Conservation (phyloP, 192 early-diverging fungal genomes). For the Rhizophagus sp. region DNA sequence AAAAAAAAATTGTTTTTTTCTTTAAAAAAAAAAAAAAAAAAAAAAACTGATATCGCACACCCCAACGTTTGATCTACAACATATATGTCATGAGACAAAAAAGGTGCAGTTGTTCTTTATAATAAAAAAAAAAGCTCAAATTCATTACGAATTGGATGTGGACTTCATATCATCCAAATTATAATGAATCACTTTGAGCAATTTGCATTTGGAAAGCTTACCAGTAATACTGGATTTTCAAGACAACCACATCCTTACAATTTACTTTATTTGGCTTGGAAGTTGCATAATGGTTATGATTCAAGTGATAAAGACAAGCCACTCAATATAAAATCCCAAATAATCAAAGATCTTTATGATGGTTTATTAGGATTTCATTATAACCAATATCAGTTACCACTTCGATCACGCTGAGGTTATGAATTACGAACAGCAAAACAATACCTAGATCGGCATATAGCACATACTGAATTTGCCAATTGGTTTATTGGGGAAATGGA, state of each 20-base stretch:
- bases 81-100: too few species aligned
- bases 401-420: neutral
- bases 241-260: neutral
- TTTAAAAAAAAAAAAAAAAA: too few species aligned
- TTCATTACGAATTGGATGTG: neutral
- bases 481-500: slow-evolving; percentile 1
- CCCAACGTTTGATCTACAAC: too few species aligned
- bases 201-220: neutral
- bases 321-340: neutral
- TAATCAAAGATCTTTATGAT: slow-evolving; percentile 2
- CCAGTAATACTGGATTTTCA: neutral
- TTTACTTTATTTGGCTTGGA: neutral
- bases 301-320: neutral
- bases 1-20: too few species aligned
- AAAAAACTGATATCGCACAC: too few species aligned
- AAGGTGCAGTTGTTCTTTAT: neutral
- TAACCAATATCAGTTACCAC: neutral
- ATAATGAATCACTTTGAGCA: neutral
- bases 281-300: neutral
- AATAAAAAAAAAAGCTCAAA: neutral
- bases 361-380: neutral
- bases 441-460: neutral
- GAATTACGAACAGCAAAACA: neutral
- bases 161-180: neutral
- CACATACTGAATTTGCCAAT: neutral